Conservation (phyloP, 2,329 filamentous ascomycete species). For the Escovopsis sp. region DNA sequence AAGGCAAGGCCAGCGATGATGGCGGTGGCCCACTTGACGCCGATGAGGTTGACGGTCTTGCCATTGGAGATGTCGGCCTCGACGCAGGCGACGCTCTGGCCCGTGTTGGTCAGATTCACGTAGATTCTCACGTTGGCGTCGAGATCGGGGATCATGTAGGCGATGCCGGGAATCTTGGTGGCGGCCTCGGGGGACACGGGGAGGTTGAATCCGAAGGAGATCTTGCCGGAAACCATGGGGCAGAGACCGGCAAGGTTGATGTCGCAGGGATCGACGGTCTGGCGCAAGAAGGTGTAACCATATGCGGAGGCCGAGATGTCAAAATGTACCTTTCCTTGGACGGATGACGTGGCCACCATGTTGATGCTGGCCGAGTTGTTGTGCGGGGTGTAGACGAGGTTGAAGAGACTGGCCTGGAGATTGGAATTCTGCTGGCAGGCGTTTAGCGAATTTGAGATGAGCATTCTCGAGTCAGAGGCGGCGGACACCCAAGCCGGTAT, state of each 20-base stretch:
- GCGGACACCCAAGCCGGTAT: slow-evolving; percentile 37
- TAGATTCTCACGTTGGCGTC: slow-evolving; percentile 73
- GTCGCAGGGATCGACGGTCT: slow-evolving; percentile 62
- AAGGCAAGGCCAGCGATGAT: slow-evolving; percentile 75
- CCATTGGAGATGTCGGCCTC: slow-evolving; percentile 81
- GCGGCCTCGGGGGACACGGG: slow-evolving; percentile 42
- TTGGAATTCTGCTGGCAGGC: slow-evolving; percentile 71
- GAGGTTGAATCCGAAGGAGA: slow-evolving; percentile 60
- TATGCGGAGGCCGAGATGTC: slow-evolving; percentile 68
- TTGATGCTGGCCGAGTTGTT: slow-evolving; percentile 61
- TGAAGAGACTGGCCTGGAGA: slow-evolving; percentile 80
- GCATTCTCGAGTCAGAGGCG: slow-evolving; percentile 35
- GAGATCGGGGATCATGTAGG: slow-evolving; percentile 80
- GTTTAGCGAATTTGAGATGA: slow-evolving; percentile 72
- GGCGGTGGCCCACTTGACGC: slow-evolving; percentile 80
- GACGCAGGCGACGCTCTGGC: slow-evolving; percentile 63
- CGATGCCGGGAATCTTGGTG: slow-evolving; percentile 60
- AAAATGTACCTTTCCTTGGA: slow-evolving; percentile 69
- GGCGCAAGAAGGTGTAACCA: slow-evolving; percentile 56
- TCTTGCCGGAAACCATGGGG: slow-evolving; percentile 76
- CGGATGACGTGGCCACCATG: slow-evolving; percentile 66
- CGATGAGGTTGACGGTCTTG: slow-evolving; percentile 78
- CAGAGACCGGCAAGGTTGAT: slow-evolving; percentile 61
- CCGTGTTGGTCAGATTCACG: slow-evolving; percentile 54
- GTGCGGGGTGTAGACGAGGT: slow-evolving; percentile 62